phyloP scores from a whole-genome alignment of 1,139 yeast genomes.

The Nakaseomyces sp. region DNA sequence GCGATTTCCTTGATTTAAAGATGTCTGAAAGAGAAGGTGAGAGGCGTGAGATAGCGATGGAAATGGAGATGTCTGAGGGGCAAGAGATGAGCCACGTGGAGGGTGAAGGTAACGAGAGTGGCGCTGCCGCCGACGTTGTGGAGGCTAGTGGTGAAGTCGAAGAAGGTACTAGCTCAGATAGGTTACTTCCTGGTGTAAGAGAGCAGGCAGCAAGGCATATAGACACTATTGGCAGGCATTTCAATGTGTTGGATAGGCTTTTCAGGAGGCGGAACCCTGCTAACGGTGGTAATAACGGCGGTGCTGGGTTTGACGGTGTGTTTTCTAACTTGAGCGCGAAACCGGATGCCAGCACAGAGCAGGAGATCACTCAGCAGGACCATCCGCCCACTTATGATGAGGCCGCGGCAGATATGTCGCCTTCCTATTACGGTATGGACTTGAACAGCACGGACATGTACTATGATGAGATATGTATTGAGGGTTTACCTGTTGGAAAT shows the following conservation, averaged over 20 bases:
- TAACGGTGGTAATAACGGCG: constrained; percentile 15
- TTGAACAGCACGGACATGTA: constrained; percentile 57
- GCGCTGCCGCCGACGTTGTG: constrained; percentile 1
- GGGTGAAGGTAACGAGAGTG: not conserved
- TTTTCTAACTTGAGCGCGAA: constrained; percentile 86
- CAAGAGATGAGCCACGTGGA: constrained; percentile 5
- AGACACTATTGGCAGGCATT: constrained; percentile 27
- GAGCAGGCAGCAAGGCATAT: constrained; percentile 21
- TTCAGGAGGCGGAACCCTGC: constrained; percentile 20
- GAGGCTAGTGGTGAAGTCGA: constrained; percentile 5
- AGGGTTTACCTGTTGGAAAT: constrained; percentile 95
- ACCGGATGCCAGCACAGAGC: constrained; percentile 40
- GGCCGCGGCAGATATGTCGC: constrained; percentile 90
- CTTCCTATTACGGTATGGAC: constrained; percentile 94
- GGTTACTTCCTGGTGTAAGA: constrained; percentile 14
- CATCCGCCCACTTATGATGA: constrained; percentile 92
- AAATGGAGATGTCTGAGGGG: constrained; percentile 2
- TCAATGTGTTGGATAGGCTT: constrained; percentile 34
- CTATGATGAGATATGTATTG: constrained; percentile 82
- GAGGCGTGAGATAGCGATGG: constrained; percentile 1
- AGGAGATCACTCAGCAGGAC: constrained; percentile 35
- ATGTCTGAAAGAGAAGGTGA: not conserved
- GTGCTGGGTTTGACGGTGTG: constrained; percentile 63
- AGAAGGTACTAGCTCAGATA: constrained; percentile 7
- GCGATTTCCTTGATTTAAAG: too few relatives aligned